Evolutionary conservation across 208 protist species (phyloP), one percentile per base, ranked within the genome.

Genomic region (Trypanosoma melophagium): DNA sequence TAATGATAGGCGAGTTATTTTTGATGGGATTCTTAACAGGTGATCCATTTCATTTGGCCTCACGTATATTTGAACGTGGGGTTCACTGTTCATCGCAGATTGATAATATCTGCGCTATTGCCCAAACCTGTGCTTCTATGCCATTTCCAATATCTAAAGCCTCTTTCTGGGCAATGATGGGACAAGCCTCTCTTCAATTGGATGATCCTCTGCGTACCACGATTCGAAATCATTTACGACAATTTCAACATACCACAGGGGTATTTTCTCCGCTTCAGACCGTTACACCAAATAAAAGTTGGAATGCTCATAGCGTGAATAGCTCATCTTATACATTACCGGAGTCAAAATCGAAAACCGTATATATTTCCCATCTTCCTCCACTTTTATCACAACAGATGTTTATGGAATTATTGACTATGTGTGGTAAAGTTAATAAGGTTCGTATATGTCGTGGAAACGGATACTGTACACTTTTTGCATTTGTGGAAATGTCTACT

Each of bases 401-500:
- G 42, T 77, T 95, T 25, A 81, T 84, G 63, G 80, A 87, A 47
- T 60, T 92, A 22, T 71, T 95, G 16, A 57, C 57, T 10, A 60
- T 71, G 21, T 81, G 76, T 2, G 89, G 89, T 7, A 54, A 56
- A 3, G 86, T 95, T 41, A 92, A 89, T 71, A 92, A 90, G 63
- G 83, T 95, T 12, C 86, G 89, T 53, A 49, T 95, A 21, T 95
- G 89, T 66, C 68, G 71, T 40, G 80, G 84, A 42, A 83, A 57
- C 40, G 80, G 80, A 28, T 87, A 90, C 62, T 51, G 63, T 24
- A 91, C 89, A 19, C 66, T 95, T 16, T 92, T 92, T 70, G 85
- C 89, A 0, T 95, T 95, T 75, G 89, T 95, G 16, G 86, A 95
- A 63, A 95, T 95, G 86, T 71, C 76, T 13, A 86, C 79, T 12